Percentiles rank a stretch among this genome's conserved stretches.
phyloP scores from a whole-genome alignment of 2,329 filamentous ascomycete genomes.

The Xylaria sp. region DNA sequence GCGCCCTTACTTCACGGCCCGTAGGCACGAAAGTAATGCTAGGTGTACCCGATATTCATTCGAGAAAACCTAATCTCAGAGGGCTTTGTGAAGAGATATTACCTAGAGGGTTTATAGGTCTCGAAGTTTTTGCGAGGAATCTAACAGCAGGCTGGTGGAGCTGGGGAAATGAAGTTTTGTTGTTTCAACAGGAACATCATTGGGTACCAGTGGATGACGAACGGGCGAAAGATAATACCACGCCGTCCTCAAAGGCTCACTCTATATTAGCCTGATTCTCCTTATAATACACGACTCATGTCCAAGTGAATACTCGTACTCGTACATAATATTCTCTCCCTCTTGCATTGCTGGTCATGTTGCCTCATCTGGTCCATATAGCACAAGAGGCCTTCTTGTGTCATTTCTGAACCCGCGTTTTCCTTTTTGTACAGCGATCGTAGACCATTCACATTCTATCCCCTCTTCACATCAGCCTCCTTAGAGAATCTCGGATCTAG shows the following conservation, averaged over 20 bases:
- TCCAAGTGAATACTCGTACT: conserved; percentile 8
- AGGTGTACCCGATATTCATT: conserved; percentile 77
- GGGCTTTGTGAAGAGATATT: conserved; percentile 63
- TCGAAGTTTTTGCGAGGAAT: conserved; percentile 81
- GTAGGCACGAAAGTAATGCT: conserved; percentile 64
- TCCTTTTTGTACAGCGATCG: neutral
- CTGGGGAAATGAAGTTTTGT: conserved; percentile 76
- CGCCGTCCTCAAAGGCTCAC: neutral
- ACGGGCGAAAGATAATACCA: conserved; percentile 1
- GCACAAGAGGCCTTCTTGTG: neutral
- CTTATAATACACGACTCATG: conserved; percentile 13
- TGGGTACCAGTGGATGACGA: conserved; percentile 47
- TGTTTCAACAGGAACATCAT: conserved; percentile 66
- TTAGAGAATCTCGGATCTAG: conserved; percentile 46
- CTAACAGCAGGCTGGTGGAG: conserved; percentile 78
- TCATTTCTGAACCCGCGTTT: neutral
- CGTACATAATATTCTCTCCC: conserved; percentile 7
- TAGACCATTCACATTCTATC: neutral
- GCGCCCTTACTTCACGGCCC: conserved; percentile 38
- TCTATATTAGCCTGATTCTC: conserved; percentile 10
- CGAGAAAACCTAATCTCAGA: conserved; percentile 76
- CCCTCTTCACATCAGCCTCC: conserved; percentile 11
- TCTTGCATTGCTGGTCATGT: neutral
- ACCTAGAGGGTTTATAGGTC: conserved; percentile 55
- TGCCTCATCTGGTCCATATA: neutral